phyloP scores from a whole-genome alignment of 257 asterid species.

The Solanum ossicruentum region DNA sequence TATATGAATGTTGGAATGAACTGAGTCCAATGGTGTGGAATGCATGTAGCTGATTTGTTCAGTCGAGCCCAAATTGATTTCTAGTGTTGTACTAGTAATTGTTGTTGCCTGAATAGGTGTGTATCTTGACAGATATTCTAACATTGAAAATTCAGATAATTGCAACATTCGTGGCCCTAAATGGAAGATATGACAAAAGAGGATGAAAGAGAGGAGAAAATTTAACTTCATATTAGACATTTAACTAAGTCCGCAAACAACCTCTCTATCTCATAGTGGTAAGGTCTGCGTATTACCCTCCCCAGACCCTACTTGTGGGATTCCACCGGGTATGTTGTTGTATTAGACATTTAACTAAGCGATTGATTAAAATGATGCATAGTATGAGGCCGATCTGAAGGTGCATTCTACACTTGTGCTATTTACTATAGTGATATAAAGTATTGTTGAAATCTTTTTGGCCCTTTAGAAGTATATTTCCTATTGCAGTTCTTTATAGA shows the following conservation, averaged over 20 bases:
- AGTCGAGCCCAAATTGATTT: background rate
- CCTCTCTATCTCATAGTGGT: no score
- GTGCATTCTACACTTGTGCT: background rate
- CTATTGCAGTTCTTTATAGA: background rate
- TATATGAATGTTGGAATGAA: background rate
- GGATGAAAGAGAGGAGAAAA: background rate
- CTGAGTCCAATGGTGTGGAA: background rate
- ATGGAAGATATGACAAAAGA: background rate
- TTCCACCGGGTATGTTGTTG: no score
- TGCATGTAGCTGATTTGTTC: background rate
- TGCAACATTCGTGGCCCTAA: background rate
- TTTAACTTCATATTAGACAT: background rate
- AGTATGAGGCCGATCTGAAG: background rate
- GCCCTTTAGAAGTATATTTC: background rate
- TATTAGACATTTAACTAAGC: background rate
- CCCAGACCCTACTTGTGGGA: no score
- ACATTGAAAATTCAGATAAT: background rate
- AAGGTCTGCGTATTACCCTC: no score
- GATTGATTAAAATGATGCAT: background rate
- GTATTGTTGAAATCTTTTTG: background rate
- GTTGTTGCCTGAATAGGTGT: background rate
- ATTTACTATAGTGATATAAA: background rate
- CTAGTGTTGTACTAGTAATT: background rate
- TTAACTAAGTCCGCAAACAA: background rate
- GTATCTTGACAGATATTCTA: background rate